A percentile compares a stretch with the other conserved stretches of the same genome.
Conservation (phyloP, 352 stramenopile genomes). For the Globisporangium recalcitrans region DNA sequence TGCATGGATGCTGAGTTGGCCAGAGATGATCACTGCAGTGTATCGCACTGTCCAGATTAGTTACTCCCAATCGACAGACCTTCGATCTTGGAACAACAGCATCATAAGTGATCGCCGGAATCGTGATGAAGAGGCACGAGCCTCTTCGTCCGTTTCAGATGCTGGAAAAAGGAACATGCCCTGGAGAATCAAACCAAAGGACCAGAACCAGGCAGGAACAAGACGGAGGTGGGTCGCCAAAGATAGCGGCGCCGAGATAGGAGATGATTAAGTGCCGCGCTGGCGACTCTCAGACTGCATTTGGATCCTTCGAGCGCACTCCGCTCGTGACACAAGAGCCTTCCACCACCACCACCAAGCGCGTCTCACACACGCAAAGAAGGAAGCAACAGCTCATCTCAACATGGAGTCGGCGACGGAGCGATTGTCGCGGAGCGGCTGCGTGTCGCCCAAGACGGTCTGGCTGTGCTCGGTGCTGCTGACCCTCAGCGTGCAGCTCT, state of each 20-base stretch:
- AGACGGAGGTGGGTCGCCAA: not conserved
- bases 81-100: not conserved
- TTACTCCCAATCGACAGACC: not conserved
- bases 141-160: not conserved
- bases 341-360: not conserved
- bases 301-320: not conserved
- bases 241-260: not conserved
- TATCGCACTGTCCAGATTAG: no score
- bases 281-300: not conserved
- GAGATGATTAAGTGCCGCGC: not conserved
- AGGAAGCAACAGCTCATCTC: not conserved
- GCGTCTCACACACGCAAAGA: not conserved
- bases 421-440: not conserved
- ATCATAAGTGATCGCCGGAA: not conserved
- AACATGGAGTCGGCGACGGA: conserved; percentile 1
- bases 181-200: not conserved
- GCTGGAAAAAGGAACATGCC: not conserved
- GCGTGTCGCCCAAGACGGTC: not conserved
- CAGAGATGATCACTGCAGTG: no score
- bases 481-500: conserved; percentile 2
- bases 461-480: conserved; percentile 8
- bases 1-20: no score
- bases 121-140: no score
- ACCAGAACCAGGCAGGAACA: not conserved
- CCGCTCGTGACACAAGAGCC: not conserved